A percentile compares a stretch with the other conserved stretches of the same genome.
phyloP scores from a whole-genome alignment of 1,284 basidiomycete species.

The Ustilago hordei region DNA sequence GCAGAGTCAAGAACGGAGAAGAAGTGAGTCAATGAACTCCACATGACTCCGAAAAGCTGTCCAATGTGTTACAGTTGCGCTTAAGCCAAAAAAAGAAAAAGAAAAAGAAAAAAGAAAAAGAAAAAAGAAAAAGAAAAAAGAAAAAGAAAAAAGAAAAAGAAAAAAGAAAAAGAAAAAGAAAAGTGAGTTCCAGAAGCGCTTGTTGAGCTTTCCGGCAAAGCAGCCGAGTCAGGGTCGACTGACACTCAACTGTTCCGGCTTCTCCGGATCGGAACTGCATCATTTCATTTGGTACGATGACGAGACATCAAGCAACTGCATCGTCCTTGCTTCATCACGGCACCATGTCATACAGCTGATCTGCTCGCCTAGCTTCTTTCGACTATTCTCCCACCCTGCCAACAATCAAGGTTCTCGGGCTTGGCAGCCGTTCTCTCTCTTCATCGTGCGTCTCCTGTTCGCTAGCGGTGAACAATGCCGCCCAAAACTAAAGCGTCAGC shows the following conservation, averaged over 20 bases:
- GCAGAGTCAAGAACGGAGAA: background rate
- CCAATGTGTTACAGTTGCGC: background rate
- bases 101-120: background rate
- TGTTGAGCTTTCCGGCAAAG: background rate
- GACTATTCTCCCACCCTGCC: background rate
- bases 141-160: background rate
- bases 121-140: background rate
- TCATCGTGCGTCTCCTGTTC: background rate
- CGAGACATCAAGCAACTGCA: background rate
- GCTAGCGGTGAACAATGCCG: slow-evolving; percentile 24
- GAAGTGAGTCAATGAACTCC: background rate
- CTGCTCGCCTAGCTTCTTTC: background rate
- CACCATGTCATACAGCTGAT: background rate
- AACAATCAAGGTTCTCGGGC: background rate
- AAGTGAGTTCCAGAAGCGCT: background rate
- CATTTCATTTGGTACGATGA: too few relatives aligned
- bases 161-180: background rate
- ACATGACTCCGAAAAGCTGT: background rate
- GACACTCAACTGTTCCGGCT: slow-evolving; percentile 1
- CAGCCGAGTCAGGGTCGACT: slow-evolving; percentile 3
- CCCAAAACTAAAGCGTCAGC: slow-evolving; percentile 21
- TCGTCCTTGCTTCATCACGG: background rate
- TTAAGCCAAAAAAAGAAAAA: background rate
- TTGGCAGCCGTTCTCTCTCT: background rate
- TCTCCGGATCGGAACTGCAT: background rate